Base-by-base conservation (phyloP, 202 grass and related monocot species). In the Digitaria exilis region DNA sequence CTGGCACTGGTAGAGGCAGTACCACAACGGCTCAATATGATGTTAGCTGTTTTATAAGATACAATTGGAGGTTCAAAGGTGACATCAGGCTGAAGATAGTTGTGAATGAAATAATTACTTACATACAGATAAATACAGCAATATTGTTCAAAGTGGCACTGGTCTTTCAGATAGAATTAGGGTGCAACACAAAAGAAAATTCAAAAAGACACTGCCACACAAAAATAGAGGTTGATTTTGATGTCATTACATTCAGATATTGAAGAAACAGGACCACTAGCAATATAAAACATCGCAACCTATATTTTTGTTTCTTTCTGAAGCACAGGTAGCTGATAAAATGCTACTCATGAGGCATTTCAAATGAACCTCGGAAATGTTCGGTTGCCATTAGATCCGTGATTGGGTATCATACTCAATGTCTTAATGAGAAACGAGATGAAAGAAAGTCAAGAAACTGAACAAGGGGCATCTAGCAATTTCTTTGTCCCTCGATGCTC, bases 321-420 rank as follows among this genome's bases (percentile, higher is more conserved):
- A 78, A 42, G 56, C 58, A 83, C 26, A 58, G 44, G 6, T 9
- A 62, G 19, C 16, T 6, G 1, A 60, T 14, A 68, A 54, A 83
- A 9, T 86, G 31, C 25, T 49, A 61, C 42, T 85, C 46, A n/a
- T n/a, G n/a, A n/a, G n/a, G n/a, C n/a, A n/a, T n/a, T n/a, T n/a
- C n/a, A n/a, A n/a, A n/a, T n/a, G n/a, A n/a, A n/a, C n/a, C n/a
- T n/a, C n/a, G n/a, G n/a, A n/a, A n/a, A n/a, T n/a, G n/a, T n/a
- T n/a, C n/a, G n/a, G n/a, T n/a, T n/a, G n/a, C n/a, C n/a, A n/a
- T 44, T 30, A 84, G 69, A 84, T 76, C 62, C 58, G 65, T 61
- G 64, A 64, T 54, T 35, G 64, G 16, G 22, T 63, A 69, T 5
- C 32, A 50, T 75, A 70, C 16, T 87, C 30, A 28, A 63, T 45